Conservation (phyloP, 148 eudicot species). For the Euryodendron excelsum region DNA sequence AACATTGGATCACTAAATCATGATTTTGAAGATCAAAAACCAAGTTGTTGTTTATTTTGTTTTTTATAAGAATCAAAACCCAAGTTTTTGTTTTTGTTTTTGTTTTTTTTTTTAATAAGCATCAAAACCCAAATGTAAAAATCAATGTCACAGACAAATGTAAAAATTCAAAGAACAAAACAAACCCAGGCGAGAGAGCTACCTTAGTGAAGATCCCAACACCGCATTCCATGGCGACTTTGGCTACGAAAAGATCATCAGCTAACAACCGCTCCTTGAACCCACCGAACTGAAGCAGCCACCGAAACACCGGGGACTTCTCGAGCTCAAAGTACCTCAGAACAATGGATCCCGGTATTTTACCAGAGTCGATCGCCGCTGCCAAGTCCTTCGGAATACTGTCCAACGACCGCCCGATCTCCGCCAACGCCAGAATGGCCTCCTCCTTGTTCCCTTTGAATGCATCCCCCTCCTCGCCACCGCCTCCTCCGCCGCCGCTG, state of each 20-base stretch:
- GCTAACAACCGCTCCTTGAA: constrained; percentile 71
- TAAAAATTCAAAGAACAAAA: neutral
- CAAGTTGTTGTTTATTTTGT: too few species aligned
- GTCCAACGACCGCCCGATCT: constrained; percentile 57
- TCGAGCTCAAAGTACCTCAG: constrained; percentile 48
- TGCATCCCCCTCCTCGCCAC: constrained; percentile 2
- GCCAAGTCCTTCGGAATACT: constrained; percentile 66
- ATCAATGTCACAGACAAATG: too few species aligned
- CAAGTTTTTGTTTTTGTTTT: too few species aligned
- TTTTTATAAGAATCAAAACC: too few species aligned
- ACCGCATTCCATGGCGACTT: constrained; percentile 74
- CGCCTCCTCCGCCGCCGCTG: neutral
- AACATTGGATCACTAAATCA: neutral
- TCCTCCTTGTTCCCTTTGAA: constrained; percentile 45
- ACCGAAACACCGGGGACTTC: constrained; percentile 43
- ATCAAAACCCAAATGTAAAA: too few species aligned
- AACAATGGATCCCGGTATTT: constrained; percentile 58
- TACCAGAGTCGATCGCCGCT: constrained; percentile 55
- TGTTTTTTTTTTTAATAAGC: too few species aligned
- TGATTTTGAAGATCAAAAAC: too few species aligned
- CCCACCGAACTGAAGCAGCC: constrained; percentile 68
- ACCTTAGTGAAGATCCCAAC: constrained; percentile 82
- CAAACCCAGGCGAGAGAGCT: neutral
- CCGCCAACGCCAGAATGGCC: constrained; percentile 52
- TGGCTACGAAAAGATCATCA: constrained; percentile 70